Evolutionary conservation across 495 filamentous ascomycete genomes (phyloP), one percentile per base, ranked within the genome.

Genomic region (Umbilicaria muhlenbergii): DNA sequence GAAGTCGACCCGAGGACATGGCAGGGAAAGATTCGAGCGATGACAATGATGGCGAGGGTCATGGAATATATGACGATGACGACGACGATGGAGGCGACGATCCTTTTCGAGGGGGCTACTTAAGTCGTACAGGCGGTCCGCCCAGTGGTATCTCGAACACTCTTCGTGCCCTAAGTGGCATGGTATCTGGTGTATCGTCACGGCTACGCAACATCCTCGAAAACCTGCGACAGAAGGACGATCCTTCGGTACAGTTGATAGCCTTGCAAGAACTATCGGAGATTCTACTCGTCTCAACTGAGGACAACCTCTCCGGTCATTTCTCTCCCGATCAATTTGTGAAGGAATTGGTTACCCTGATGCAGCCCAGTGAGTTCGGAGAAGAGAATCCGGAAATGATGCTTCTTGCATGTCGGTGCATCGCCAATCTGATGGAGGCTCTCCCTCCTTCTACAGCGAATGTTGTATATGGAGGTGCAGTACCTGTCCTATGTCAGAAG

Each of bases 371-470:
- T 56, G 81, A 89, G 21, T 74, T 79, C 37, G 86, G 84, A 15
- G 84, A 88, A 51, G 86, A 92, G 58, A 94, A 94, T 55, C 82
- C 88, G 3, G 89, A 99, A 60, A 94, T 95, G 51, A 95, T 95
- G 88, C 78, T 96, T 2, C 73, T 95, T 46, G 92, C 92, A 4
- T 96, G 92, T 58, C 83, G 92, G 38, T 96, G 84, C 59, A 77
- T 99, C 38, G 92, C 92, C 39, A 95, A 99, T 52, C 60, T 99
- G 28, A 99, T 99, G 89, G 92, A 99, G 58, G 92, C 92, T 24
- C 66, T 96, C 17, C 87, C 91, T 17, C 77, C 84, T 14, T 88
- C 91, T 41, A 88, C 87, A 18, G 84, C 87, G 13, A 93, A 89
- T 58, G 86, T 99, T 17, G 92, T 96, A 32, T 96, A 95, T 57